Percentiles rank a stretch among this genome's conserved stretches.
phyloP scores from a whole-genome alignment of 75 land plant genomes.

The Cupressus sempervirens region DNA sequence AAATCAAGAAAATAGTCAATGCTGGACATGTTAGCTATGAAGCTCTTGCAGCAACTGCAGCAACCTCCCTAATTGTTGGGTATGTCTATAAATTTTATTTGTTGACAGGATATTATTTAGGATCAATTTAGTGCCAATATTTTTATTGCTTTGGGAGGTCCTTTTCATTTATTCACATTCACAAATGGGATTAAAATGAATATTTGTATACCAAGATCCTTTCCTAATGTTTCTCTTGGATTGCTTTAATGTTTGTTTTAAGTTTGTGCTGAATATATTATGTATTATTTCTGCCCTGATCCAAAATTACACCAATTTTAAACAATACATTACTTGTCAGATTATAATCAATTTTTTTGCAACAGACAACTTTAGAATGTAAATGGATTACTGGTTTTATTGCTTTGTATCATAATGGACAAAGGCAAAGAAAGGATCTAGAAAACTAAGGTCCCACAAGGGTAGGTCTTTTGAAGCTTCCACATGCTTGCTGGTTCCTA shows the following conservation, averaged over 20 bases:
- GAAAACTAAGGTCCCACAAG: background rate
- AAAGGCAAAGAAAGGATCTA: background rate
- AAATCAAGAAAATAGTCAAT: slow-evolving; percentile 47
- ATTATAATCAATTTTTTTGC: background rate
- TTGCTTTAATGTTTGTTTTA: background rate
- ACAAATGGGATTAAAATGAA: background rate
- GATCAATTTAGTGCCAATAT: background rate
- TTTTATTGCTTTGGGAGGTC: background rate
- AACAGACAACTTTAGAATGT: background rate
- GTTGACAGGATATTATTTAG: background rate
- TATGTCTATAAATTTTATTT: slow-evolving; percentile 9
- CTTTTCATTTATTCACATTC: background rate
- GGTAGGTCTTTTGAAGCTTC: background rate
- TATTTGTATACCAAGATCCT: background rate
- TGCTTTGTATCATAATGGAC: background rate
- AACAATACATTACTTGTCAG: background rate
- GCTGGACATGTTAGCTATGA: slow-evolving; percentile 33
- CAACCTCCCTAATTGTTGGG: slow-evolving; percentile 49
- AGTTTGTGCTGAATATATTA: background rate
- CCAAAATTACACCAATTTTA: background rate
- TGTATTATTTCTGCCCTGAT: background rate
- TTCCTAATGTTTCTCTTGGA: background rate
- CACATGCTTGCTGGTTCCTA: background rate
- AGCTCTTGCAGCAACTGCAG: slow-evolving; percentile 46
- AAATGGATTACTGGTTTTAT: background rate